Evolutionary conservation across 306 rosid genomes (phyloP).

Genomic region (Cucumis melo): DNA sequence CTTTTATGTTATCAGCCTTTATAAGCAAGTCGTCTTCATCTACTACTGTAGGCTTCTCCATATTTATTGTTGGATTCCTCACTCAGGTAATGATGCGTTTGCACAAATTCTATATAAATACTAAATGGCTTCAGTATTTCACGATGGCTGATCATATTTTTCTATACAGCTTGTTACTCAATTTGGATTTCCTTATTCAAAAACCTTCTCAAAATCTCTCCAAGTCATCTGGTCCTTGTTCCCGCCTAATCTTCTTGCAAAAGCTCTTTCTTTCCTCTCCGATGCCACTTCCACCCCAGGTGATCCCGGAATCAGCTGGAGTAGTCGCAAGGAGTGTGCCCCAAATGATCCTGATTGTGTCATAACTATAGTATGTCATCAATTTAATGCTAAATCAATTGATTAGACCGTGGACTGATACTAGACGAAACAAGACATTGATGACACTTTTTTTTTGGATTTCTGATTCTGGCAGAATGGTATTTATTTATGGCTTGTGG

Average conservation of each 20-base stretch:
- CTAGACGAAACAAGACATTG: not conserved
- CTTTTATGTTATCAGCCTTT: constrained; percentile 82
- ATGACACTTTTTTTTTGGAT: not conserved
- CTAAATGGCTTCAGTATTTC: not conserved
- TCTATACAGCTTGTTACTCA: constrained; percentile 34
- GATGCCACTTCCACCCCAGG: constrained; percentile 37
- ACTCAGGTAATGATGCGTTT: constrained; percentile 55
- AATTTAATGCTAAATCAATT: not conserved
- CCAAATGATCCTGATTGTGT: constrained; percentile 27
- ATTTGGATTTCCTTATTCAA: constrained; percentile 43
- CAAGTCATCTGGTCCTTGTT: constrained; percentile 53
- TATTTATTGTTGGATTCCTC: constrained; percentile 55
- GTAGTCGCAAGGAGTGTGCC: constrained; percentile 37
- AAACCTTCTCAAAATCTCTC: not conserved
- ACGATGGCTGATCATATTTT: constrained; percentile 13
- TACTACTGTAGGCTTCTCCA: constrained; percentile 53
- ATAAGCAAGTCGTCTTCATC: constrained; percentile 68
- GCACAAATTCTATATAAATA: constrained; percentile 7
- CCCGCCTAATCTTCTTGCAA: constrained; percentile 79
- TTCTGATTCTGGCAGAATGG: constrained; percentile 45
- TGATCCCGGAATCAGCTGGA: constrained; percentile 69
- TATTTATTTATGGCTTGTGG: constrained; percentile 51
- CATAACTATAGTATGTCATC: constrained; percentile 53
- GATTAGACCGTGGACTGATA: not conserved
- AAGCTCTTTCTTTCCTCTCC: constrained; percentile 46